Base-by-base conservation (phyloP, 1,139 yeast genomes). In the Saccharomycopsis hybrid region DNA sequence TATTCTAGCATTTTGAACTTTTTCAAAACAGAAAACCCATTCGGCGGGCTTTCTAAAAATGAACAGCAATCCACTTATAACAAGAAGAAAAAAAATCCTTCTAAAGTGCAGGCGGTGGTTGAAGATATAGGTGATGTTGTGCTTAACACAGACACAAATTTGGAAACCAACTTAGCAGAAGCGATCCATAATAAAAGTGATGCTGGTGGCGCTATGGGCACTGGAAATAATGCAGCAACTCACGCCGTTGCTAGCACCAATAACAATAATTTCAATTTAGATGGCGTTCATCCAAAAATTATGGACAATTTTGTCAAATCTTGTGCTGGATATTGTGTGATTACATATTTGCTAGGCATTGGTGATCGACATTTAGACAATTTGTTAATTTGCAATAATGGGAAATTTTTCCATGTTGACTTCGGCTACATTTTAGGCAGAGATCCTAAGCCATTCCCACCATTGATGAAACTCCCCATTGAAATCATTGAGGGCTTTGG, bases 401-500 rank as follows among this genome's bases (percentile, higher is more conserved):
- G 87, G 2, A 88, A 83, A 62, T 89, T 89, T 62, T 88, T 94
- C 79, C 97, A 89, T 66, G 97, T 96, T 1, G 99, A 94, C 67
- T 94, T 88, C 66, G 99, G 99, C 0, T 94, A 92, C 62, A 90
- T 94, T 47, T 69, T 94, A 48, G 98, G 99, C 1, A 82, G 92
- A 49, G 98, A 94, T 63, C 99, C 98, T 2, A 94, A 94, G 62
- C 97, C 97, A 7, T 94, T 94, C 67, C 97, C 99, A 5, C 99
- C 98, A 0, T 73, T 92, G 68, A 92, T 94, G 97, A 94, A 94
- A 62, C 71, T 94, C 38, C 98, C 98, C 0, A 92, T 94, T 46
- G 98, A 94, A 65, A 86, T 94, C 27, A 86, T 94, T 44, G 98
- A 92, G 57, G 98, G 97, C 0, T 92, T 94, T 92, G 98, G 98